Evolutionary conservation across 495 filamentous ascomycete species (phyloP).

Genomic region (Penicillium steckii): DNA sequence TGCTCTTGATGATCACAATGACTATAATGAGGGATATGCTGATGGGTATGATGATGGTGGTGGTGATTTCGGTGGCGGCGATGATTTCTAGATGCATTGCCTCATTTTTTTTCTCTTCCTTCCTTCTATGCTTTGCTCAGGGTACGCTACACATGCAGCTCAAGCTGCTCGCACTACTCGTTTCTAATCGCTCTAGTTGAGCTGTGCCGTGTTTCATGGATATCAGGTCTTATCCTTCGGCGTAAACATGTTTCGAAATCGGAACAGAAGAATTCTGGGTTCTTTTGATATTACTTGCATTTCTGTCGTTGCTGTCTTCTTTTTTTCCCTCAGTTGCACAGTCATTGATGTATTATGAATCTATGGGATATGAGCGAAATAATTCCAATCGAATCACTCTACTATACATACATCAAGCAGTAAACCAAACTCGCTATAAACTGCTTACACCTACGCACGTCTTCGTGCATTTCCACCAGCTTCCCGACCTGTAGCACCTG

Average conservation of each 20-base stretch:
- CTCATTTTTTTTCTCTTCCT: too few species aligned
- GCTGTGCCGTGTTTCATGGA: too few species aligned
- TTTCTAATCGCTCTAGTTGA: too few species aligned
- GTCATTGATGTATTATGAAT: neutral
- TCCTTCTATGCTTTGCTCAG: too few species aligned
- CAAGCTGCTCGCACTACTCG: too few species aligned
- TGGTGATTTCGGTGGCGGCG: conserved; percentile 44
- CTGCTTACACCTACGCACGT: conserved; percentile 24
- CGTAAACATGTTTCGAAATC: neutral
- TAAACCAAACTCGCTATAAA: neutral
- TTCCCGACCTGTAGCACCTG: conserved; percentile 37
- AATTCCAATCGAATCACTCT: neutral
- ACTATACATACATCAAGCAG: neutral
- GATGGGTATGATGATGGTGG: conserved; percentile 43
- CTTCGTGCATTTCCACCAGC: conserved; percentile 31
- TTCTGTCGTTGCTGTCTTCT: neutral
- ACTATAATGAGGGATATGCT: conserved; percentile 48
- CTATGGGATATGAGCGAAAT: neutral
- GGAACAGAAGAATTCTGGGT: neutral
- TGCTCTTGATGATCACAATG: conserved; percentile 45
- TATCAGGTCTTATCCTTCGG: neutral
- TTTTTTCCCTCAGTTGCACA: neutral
- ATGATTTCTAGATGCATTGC: conserved; percentile 25
- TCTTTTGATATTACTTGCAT: neutral
- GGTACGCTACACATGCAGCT: too few species aligned